A percentile compares a stretch with the other conserved stretches of the same genome.
Conservation (phyloP, 1,139 yeast species). For the Sugiyamaella neomexicana region DNA sequence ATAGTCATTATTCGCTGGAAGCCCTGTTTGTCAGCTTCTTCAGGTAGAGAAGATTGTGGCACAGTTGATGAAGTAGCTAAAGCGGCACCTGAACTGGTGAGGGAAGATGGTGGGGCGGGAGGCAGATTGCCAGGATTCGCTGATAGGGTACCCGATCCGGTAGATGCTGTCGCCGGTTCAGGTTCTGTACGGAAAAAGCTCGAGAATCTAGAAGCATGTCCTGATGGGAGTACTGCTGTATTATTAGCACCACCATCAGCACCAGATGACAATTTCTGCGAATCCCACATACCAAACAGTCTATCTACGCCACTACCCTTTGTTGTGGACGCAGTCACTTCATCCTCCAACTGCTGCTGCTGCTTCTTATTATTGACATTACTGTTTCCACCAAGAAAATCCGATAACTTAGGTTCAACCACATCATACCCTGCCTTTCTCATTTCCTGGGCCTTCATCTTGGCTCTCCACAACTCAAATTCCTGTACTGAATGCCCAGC, state of each 20-base stretch:
- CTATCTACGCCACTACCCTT: conserved; percentile 30
- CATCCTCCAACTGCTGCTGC: conserved; percentile 7
- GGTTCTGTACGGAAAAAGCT: conserved; percentile 30
- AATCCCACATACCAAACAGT: conserved; percentile 35
- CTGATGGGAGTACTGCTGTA: conserved; percentile 10
- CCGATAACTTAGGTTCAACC: conserved; percentile 17
- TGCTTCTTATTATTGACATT: background rate
- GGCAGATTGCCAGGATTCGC: background rate
- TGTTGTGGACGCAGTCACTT: conserved; percentile 1
- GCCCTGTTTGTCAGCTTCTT: conserved; percentile 37
- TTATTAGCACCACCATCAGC: background rate
- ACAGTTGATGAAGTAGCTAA: conserved; percentile 6
- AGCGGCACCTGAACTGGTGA: background rate
- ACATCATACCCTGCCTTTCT: conserved; percentile 29
- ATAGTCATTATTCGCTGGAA: conserved; percentile 40
- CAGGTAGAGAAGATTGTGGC: conserved; percentile 5
- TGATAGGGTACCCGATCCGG: background rate
- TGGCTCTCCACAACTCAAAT: conserved; percentile 39
- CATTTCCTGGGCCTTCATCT: conserved; percentile 33
- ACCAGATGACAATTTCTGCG: conserved; percentile 12
- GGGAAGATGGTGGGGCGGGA: conserved; percentile 9
- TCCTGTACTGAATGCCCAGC: conserved; percentile 33
- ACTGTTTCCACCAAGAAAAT: background rate
- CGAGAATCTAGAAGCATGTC: conserved; percentile 32
- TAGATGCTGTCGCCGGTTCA: conserved; percentile 7